Base-by-base conservation (phyloP, 1,284 basidiomycete species). In the Abortiporus biennis region DNA sequence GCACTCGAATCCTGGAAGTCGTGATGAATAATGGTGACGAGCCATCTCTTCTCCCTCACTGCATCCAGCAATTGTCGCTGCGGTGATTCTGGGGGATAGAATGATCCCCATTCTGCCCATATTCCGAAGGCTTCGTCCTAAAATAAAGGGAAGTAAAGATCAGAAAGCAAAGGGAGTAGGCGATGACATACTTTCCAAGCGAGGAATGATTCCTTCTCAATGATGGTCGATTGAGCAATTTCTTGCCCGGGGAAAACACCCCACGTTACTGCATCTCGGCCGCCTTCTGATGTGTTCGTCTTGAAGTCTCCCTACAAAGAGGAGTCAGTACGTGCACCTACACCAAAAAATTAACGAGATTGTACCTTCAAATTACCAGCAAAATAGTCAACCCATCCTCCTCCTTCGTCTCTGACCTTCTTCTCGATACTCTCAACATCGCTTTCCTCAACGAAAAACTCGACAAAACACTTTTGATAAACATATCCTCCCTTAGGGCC, bases 171-270 rank as follows among this genome's bases (percentile, higher is more conserved):
- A 3, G 16, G 12, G 22, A 19, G 17, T 13, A 29, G 34, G 13
- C 29, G 13, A n/a, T n/a, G 24, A 53, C 68, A 25, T 29, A 87
- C 90, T 81, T 92, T 94, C 92, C 92, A 96, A 1, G 89, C 82
- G 30, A 92, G 63, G 70, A 97, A 97, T 5, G 91, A 94, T 49
- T 90, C 82, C 42, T 76, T 76, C 56, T 98, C 96, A 40, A 99
- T 98, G 54, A 99, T 97, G 0, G 96, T 99, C 6, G 94, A 92
- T 60, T 98, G 95, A 2, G 87, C 80, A 45, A 99, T 87, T 64
- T 99, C 96, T 59, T 94, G 86, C 0, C 91, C 92, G 3, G 96
- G 92, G 66, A 99, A 99, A 6, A 96, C 88, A 48, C 95, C 95
- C 96, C 95, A 99, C 0, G 96, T 99, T 20, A 99, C 96, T 0